Conservation (phyloP, 352 stramenopile genomes). For the Globisporangium lucens region DNA sequence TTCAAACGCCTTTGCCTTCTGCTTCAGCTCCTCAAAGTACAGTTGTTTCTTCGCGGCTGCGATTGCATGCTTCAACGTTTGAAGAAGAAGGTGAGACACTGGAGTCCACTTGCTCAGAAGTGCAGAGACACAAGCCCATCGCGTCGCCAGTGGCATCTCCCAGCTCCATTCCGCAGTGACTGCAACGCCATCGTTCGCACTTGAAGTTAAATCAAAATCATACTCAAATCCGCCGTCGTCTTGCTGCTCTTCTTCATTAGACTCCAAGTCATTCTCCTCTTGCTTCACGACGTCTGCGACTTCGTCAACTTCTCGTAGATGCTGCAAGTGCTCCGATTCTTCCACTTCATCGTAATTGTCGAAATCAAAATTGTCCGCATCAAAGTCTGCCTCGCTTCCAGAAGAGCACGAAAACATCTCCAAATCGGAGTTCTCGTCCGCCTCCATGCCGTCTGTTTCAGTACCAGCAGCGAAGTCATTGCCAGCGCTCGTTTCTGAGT, state of each 20-base stretch:
- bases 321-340: constrained; percentile 79
- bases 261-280: constrained; percentile 21
- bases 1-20: constrained; percentile 76
- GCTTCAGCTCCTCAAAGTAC: constrained; percentile 55
- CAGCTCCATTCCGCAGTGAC: constrained; percentile 57
- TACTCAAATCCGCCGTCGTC: constrained; percentile 19
- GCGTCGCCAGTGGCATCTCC: constrained; percentile 55
- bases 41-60: constrained; percentile 38
- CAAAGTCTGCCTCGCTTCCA: constrained; percentile 35
- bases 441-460: background rate
- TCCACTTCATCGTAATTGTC: constrained; percentile 66
- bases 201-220: constrained; percentile 14
- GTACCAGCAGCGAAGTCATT: background rate
- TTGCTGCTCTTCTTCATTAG: background rate
- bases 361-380: constrained; percentile 33
- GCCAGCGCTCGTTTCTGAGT: background rate
- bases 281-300: constrained; percentile 36
- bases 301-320: constrained; percentile 79
- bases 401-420: constrained; percentile 24
- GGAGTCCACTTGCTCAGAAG: constrained; percentile 30
- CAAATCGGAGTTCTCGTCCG: constrained; percentile 14
- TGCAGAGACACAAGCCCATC: constrained; percentile 44
- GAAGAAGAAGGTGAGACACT: background rate
- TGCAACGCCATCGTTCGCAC: constrained; percentile 5
- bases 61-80: constrained; percentile 16